Percentiles rank a stretch among this genome's conserved stretches.
phyloP scores from a whole-genome alignment of 306 rosid genomes.

The Elaeagnus macrophylla region DNA sequence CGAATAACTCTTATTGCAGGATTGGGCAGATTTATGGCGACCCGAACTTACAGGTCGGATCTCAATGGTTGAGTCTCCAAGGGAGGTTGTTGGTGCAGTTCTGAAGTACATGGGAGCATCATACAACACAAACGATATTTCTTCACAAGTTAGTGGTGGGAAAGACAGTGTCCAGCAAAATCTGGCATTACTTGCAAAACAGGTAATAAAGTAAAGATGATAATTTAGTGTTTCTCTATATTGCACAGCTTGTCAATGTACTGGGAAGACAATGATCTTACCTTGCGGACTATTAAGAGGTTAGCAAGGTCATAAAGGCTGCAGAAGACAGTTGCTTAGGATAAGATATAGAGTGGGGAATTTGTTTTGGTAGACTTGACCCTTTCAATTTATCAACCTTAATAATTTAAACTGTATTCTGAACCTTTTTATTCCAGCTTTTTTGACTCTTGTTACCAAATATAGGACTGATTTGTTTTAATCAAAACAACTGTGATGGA shows the following conservation, averaged over 20 bases:
- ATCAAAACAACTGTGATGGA: no score
- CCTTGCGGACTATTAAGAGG: background rate
- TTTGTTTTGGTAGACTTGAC: no score
- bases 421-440: no score
- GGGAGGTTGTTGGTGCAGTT: conserved; percentile 90
- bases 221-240: background rate
- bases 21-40: conserved; percentile 94
- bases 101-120: conserved; percentile 93
- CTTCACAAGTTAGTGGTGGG: conserved; percentile 58
- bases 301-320: background rate
- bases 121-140: conserved; percentile 51
- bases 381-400: no score
- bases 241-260: background rate
- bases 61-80: conserved; percentile 86
- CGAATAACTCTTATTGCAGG: conserved; percentile 44
- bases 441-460: no score
- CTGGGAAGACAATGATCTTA: background rate
- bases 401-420: no score
- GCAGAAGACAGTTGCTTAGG: no score
- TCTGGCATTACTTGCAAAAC: conserved; percentile 58
- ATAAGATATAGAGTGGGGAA: no score
- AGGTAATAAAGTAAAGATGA: conserved; percentile 37
- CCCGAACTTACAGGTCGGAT: conserved; percentile 82
- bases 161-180: conserved; percentile 55
- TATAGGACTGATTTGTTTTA: no score